Base-by-base conservation (phyloP, 1,284 basidiomycete species). In the Mycosarcoma mackinlayi region DNA sequence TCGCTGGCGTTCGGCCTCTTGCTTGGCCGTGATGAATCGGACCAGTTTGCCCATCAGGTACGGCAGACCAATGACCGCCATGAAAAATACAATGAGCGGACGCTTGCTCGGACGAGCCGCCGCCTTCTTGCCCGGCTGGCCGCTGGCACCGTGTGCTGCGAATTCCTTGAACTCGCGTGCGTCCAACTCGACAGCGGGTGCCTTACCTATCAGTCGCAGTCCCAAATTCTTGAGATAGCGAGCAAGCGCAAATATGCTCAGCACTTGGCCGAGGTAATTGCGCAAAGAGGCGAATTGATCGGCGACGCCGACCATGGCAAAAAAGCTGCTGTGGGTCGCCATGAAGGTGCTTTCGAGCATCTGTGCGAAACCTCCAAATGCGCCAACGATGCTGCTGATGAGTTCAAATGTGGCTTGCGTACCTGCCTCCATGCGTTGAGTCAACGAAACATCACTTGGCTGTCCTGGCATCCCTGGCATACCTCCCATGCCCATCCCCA, bases 331-430 rank as follows among this genome's bases (percentile, higher is more conserved):
- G 84, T 99, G 96, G 0, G 96, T 99, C 4, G 96, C 96, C 91
- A 98, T 93, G 84, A 97, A 98, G 4, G 96, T 98, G 38, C 89
- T 91, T 83, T 98, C 95, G 75, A 99, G 89, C 89, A 99, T 95
- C 84, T 98, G 96, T 0, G 96, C 92, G 63, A 99, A 91, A 13
- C 94, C 94, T 0, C 91, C 89, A 83, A 98, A 97, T 2, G 95
- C 96, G 70, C 94, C 92, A 39, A 98, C 95, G 80, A 98, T 92
- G 31, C 91, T 92, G 78, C 96, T 93, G 42, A 99, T 87, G 57
- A 99, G 89, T 18, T 92, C 88, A 77, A 99, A 98, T 0, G 94
- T 96, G 50, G 92, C 91, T 62, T 92, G 91, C 0, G 94, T 98
- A 13, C 91, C 92, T 9, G 89, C 85, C 84, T 95, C 92, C 74